phyloP scores from a whole-genome alignment of 306 rosid species.

The Prosopis cineraria region DNA sequence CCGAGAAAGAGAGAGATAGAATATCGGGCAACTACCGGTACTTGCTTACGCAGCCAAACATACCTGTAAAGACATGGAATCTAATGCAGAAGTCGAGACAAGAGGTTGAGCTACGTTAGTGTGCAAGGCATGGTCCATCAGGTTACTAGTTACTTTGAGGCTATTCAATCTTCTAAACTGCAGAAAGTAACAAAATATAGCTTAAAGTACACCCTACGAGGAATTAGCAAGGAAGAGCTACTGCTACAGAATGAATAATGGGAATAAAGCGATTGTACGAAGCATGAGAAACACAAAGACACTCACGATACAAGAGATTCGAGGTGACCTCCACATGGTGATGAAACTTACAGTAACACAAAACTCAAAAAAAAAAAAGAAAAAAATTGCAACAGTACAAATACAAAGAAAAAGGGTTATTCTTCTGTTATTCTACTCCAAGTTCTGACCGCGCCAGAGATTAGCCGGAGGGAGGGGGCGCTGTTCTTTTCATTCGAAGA shows the following conservation, averaged over 20 bases:
- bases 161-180: slow-evolving; percentile 5
- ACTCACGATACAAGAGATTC: slow-evolving; percentile 41
- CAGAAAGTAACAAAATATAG: neutral
- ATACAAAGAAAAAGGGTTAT: neutral
- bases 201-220: neutral
- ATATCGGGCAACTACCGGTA: neutral
- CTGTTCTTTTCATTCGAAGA: neutral
- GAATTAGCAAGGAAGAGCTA: neutral
- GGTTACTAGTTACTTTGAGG: neutral
- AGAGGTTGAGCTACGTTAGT: neutral
- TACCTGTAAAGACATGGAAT: neutral
- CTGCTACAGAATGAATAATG: neutral
- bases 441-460: neutral
- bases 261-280: neutral
- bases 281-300: neutral
- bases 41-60: neutral
- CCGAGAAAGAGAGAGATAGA: neutral
- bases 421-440: neutral
- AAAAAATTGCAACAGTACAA: neutral
- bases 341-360: neutral
- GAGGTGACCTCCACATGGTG: slow-evolving; percentile 40
- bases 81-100: neutral
- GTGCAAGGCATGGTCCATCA: neutral
- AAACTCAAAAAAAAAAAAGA: neutral
- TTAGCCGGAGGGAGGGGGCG: neutral